Evolutionary conservation across 2,329 filamentous ascomycete species (phyloP), one percentile per base, ranked within the genome.

Genomic region (Nothopassalora personata): DNA sequence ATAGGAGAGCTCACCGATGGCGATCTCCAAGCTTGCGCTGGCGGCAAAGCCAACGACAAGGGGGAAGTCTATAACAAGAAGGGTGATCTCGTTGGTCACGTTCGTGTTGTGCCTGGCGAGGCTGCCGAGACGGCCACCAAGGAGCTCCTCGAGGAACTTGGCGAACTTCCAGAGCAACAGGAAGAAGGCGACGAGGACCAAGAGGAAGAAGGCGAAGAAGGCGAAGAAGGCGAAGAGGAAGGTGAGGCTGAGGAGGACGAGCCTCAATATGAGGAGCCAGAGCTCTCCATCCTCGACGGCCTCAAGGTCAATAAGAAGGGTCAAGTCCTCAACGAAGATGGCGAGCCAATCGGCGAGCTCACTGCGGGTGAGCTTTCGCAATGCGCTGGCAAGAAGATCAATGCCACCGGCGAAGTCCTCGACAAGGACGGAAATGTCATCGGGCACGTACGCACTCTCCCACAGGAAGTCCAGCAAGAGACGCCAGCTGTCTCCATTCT

Each of bases 331-430:
- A 76, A 80, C 64, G 79, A 81, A 65, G 80, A 81, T 54, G 80
- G 80, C 27, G 81, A 83, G 60, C 72, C 75, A 6, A 80, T 83
- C 64, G 81, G 80, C 33, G 78, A 81, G 66, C 77, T 83, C 46
- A 70, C 73, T 45, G 80, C 82, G 64, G 86, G 86, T 46, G 81
- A 87, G 54, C 72, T 86, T 11, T 72, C 80, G 13, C 83, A 86
- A 62, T 86, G 85, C 62, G 82, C 86, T 18, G 80, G 85, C 59
- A 86, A 86, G 75, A 87, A 86, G 72, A 76, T 85, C 65, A 86
- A 87, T 64, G 80, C 80, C 60, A 78, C 86, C 72, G 85, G 85
- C 19, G 85, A 87, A 67, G 83, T 87, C 57, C 78, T 86, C 68
- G 84, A 86, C 70, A 83, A 80, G 70, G 80, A 83, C 49, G 84